phyloP scores from a whole-genome alignment of 2,329 filamentous ascomycete species.

The Davidsoniella australis region DNA sequence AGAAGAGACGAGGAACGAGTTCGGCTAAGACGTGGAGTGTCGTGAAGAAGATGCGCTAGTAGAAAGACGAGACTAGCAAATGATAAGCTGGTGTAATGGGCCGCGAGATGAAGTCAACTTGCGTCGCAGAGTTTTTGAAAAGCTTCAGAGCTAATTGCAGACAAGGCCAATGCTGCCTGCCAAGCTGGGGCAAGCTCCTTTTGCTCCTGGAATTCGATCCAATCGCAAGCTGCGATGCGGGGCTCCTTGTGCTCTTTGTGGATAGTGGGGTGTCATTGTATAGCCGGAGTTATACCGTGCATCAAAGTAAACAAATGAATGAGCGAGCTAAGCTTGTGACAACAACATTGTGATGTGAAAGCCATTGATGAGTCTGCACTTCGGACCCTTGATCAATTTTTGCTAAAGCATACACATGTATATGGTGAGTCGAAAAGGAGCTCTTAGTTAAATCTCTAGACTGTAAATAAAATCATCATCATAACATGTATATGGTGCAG shows the following conservation, averaged over 20 bases:
- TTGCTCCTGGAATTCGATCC: not conserved
- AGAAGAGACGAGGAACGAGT: slow-evolving; percentile 13
- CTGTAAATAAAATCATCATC: no score
- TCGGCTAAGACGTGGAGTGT: slow-evolving; percentile 2
- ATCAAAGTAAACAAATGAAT: not conserved
- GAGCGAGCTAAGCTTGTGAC: not conserved
- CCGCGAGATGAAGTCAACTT: not conserved
- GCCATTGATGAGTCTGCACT: not conserved
- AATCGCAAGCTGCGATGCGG: slow-evolving; percentile 4
- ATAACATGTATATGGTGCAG: no score
- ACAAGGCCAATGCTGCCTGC: slow-evolving; percentile 1
- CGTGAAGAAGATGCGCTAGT: not conserved
- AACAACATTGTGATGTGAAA: not conserved
- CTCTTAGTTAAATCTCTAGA: no score
- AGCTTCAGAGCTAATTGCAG: not conserved
- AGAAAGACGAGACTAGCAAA: not conserved
- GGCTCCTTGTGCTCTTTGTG: not conserved
- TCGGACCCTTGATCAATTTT: no score
- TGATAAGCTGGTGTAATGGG: not conserved
- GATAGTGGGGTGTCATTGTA: not conserved
- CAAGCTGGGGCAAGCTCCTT: not conserved
- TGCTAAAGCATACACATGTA: no score
- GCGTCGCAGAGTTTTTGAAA: not conserved
- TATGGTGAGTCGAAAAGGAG: no score
- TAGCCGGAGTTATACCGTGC: not conserved